Evolutionary conservation across 202 grass and related monocot species (phyloP).

Genomic region (Digitaria exilis): DNA sequence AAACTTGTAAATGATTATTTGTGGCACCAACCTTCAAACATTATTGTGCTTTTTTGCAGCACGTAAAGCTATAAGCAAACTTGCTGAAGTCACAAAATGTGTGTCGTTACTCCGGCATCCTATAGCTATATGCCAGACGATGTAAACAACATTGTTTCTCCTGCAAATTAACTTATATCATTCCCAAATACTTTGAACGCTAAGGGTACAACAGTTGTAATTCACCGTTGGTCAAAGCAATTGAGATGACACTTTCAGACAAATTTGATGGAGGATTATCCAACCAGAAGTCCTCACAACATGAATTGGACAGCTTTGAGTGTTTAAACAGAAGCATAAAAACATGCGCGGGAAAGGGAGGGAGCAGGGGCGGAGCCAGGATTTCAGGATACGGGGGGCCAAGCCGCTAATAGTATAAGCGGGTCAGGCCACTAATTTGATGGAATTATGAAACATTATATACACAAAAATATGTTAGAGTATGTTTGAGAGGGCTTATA

Average conservation of each 20-base stretch:
- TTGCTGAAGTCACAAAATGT: slow-evolving; percentile 22
- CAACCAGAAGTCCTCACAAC: no score
- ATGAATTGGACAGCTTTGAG: not conserved
- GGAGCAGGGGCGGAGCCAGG: no score
- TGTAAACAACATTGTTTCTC: not conserved
- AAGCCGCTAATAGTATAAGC: no score
- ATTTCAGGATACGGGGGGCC: no score
- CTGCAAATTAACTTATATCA: slow-evolving; percentile 16
- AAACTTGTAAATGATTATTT: not conserved
- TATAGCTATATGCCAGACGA: slow-evolving; percentile 32
- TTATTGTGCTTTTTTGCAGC: not conserved
- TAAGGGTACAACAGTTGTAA: not conserved
- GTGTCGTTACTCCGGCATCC: not conserved
- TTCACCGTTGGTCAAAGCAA: slow-evolving; percentile 32
- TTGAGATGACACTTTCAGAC: slow-evolving; percentile 22
- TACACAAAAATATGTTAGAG: no score
- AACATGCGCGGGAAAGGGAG: not conserved
- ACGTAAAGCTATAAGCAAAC: slow-evolving; percentile 9
- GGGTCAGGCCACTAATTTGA: no score
- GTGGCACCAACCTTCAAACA: slow-evolving; percentile 16
- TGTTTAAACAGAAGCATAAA: not conserved
- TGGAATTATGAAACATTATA: no score
- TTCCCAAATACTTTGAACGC: not conserved
- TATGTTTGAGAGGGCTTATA: no score
- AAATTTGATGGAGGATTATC: not conserved